Conservation (phyloP, 2,329 filamentous ascomycete genomes). For the Zymoseptoria tritici region DNA sequence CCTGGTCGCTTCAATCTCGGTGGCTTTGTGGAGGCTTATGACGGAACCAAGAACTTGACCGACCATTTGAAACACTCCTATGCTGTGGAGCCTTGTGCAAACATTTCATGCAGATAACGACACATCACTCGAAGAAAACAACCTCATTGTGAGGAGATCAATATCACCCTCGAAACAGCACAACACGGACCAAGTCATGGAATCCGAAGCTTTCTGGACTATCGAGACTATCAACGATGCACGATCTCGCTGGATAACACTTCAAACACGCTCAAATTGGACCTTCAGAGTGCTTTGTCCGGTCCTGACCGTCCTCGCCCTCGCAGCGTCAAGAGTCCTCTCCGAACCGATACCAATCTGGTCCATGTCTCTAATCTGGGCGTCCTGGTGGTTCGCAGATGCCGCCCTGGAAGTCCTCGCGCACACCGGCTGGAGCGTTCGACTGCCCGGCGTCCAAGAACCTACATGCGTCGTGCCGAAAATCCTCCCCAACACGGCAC, state of each 20-base stretch:
- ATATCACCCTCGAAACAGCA: not conserved
- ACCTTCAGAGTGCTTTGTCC: not conserved
- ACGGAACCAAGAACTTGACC: not conserved
- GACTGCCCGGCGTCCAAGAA: not conserved
- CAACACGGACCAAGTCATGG: not conserved
- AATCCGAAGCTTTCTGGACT: not conserved
- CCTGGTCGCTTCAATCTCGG: not conserved
- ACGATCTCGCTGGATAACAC: not conserved
- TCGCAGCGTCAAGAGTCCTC: not conserved
- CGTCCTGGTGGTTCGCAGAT: not conserved
- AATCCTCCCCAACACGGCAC: not conserved
- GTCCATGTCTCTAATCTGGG: not conserved
- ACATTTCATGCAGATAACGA: not conserved
- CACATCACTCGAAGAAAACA: not conserved
- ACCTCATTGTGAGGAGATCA: not conserved
- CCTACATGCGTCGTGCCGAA: not conserved
- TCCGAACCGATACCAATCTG: not conserved
- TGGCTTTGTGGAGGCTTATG: not conserved
- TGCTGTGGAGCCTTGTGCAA: not conserved
- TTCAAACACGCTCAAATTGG: not conserved
- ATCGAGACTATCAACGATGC: not conserved
- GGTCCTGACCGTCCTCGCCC: not conserved
- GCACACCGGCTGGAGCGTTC: not conserved
- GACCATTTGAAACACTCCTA: not conserved
- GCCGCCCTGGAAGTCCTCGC: not conserved